Evolutionary conservation across 2,329 filamentous ascomycete genomes (phyloP).

Genomic region (Neonectria punicea): DNA sequence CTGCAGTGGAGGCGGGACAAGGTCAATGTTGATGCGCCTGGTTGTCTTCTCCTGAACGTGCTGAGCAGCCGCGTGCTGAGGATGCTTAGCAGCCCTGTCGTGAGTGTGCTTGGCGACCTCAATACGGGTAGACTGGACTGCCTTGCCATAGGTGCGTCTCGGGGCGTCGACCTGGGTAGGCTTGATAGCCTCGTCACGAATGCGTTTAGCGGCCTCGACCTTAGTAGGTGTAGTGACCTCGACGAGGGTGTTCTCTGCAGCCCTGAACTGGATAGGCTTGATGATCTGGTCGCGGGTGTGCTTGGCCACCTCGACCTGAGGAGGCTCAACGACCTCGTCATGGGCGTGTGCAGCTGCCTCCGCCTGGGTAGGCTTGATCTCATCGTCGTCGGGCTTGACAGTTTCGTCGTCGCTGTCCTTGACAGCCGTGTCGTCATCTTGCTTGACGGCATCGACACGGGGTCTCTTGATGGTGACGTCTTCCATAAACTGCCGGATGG

Average conservation of each 20-base stretch:
- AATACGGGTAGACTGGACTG: background rate
- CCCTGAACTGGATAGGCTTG: background rate
- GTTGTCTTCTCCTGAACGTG: slow-evolving; percentile 3
- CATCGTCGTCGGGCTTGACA: background rate
- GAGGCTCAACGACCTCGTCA: background rate
- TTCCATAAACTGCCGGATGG: background rate
- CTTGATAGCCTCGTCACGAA: background rate
- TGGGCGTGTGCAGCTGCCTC: slow-evolving; percentile 25
- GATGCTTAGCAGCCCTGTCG: background rate
- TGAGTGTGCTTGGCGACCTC: background rate
- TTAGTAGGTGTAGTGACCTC: background rate
- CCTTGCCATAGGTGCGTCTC: background rate
- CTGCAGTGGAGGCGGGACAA: slow-evolving; percentile 18
- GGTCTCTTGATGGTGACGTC: background rate
- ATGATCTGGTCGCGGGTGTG: background rate
- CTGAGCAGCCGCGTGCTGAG: slow-evolving; percentile 25
- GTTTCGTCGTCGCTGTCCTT: background rate
- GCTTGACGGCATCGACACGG: background rate
- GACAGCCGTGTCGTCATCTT: background rate
- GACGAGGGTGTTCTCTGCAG: background rate
- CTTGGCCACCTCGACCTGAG: background rate
- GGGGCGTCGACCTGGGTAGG: background rate
- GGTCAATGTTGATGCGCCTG: background rate
- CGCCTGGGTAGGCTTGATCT: background rate
- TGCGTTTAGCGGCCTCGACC: background rate